Conservation (phyloP, 768 basidiomycete genomes). For the Boletus vinaceobasis region DNA sequence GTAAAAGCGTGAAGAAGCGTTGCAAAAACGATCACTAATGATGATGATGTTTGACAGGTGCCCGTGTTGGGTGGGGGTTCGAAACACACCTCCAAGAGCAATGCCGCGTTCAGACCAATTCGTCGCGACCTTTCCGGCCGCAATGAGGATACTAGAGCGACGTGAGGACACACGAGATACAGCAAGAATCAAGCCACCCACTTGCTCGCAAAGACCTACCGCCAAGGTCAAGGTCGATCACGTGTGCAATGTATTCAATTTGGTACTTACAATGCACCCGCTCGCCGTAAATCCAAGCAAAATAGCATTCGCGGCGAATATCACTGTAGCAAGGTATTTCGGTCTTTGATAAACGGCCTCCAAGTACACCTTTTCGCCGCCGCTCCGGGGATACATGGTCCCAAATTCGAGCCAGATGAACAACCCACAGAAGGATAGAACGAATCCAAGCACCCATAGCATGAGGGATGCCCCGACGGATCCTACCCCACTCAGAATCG, state of each 20-base stretch:
- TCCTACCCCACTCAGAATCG: conserved; percentile 53
- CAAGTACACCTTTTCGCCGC: conserved; percentile 62
- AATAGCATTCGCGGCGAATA: conserved; percentile 49
- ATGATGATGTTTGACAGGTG: neutral
- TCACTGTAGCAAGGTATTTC: conserved; percentile 44
- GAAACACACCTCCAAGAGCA: conserved; percentile 47
- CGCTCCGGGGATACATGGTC: conserved; percentile 60
- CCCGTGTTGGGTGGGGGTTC: too few relatives aligned
- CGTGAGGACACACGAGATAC: neutral
- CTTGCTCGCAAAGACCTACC: conserved; percentile 36
- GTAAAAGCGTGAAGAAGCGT: conserved; percentile 51
- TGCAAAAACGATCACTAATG: conserved; percentile 46
- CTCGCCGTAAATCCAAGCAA: conserved; percentile 41
- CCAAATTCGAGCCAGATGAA: conserved; percentile 66
- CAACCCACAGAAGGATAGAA: conserved; percentile 54
- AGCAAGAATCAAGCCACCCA: conserved; percentile 2
- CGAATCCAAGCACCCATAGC: conserved; percentile 62
- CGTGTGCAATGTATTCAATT: neutral
- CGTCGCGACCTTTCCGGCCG: conserved; percentile 37
- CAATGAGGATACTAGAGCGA: conserved; percentile 43
- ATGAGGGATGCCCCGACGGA: conserved; percentile 61
- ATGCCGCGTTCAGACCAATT: conserved; percentile 57
- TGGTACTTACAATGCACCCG: conserved; percentile 45
- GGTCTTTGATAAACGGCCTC: conserved; percentile 52
- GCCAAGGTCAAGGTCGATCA: neutral